Evolutionary conservation across 2,329 filamentous ascomycete genomes (phyloP), one percentile per base, ranked within the genome.

Genomic region (Pseudopyrenochaeta lycopersici): DNA sequence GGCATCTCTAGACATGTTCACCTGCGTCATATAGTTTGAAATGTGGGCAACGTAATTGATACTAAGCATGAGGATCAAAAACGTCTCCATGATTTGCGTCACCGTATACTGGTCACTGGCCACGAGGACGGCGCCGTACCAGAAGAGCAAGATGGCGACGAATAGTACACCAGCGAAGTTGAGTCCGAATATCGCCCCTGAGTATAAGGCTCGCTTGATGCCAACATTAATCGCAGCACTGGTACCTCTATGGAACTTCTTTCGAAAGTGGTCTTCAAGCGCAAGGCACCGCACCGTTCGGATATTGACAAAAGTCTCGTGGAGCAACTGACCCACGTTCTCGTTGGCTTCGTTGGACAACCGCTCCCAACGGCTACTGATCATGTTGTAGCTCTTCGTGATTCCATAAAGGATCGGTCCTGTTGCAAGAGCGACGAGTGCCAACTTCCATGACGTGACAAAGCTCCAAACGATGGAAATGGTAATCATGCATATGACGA

Each of bases 51-150:
- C 85, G 10, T 89, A 91, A 10, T 88, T 87, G 50, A 96, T 85
- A 56, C 90, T 89, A 70, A 97, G 90, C n/a, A 97, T 83, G 1
- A 98, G 82, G 47, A 97, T 82, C 30, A 92, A 90, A 64, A 95
- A 88, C 0, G 95, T 90, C 55, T 89, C 85, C 23, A 96, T 77
- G 15, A 95, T 84, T 1, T 82, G 78, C 1, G 83, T 80, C 0
- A 89, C 83, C 0, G 79, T 80, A 60, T 78, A 75, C 33, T 83
- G 75, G 9, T 78, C 68, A 38, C 76, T 73, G 0, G 82, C 80
- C 5, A 90, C 82, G 10, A 96, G 80, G 1, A 84, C 77, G 0
- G 88, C 86, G 2, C 90, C 91, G 68, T 94, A 96, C 77, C 89
- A 97, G 71, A 97, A 95, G 9, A 96, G 84, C 3, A 96, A 77